Percentiles rank a stretch among this genome's conserved stretches.
Evolutionary conservation across 495 filamentous ascomycete genomes (phyloP).

Genomic region (Alectoria sarmentosa): DNA sequence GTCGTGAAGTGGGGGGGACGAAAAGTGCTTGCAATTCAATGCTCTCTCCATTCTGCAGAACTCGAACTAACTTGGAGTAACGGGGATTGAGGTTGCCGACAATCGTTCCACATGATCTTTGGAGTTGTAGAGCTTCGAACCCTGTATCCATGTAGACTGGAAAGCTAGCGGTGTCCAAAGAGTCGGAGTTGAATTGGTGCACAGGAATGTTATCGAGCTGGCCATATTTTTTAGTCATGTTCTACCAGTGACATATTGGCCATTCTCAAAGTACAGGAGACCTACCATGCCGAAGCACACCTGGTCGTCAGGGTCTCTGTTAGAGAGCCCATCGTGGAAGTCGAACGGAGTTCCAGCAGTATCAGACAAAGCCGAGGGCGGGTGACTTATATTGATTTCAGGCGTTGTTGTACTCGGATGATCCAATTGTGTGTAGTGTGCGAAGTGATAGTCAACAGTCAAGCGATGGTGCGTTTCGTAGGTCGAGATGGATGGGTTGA

Average conservation of each 20-base stretch:
- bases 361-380: too few relatives aligned
- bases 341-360: too few relatives aligned
- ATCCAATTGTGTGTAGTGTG: neutral
- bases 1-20: neutral
- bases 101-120: neutral
- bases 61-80: slow-evolving; percentile 8
- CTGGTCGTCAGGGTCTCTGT: neutral
- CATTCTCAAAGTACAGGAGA: neutral
- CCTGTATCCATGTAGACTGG: neutral
- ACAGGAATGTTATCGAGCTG: slow-evolving; percentile 10
- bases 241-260: too few relatives aligned
- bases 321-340: too few relatives aligned
- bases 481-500: neutral
- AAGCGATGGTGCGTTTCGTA: neutral
- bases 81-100: slow-evolving; percentile 11
- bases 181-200: neutral
- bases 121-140: slow-evolving; percentile 1
- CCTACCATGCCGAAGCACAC: slow-evolving; percentile 18
- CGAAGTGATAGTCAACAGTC: neutral
- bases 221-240: neutral
- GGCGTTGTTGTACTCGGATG: too few relatives aligned
- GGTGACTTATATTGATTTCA: too few relatives aligned
- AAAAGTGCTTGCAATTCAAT: slow-evolving; percentile 10
- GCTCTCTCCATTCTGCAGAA: slow-evolving; percentile 3
- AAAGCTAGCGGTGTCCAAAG: neutral